Evolutionary conservation across 257 asterid genomes (phyloP).

Genomic region (Solanum etuberosum): DNA sequence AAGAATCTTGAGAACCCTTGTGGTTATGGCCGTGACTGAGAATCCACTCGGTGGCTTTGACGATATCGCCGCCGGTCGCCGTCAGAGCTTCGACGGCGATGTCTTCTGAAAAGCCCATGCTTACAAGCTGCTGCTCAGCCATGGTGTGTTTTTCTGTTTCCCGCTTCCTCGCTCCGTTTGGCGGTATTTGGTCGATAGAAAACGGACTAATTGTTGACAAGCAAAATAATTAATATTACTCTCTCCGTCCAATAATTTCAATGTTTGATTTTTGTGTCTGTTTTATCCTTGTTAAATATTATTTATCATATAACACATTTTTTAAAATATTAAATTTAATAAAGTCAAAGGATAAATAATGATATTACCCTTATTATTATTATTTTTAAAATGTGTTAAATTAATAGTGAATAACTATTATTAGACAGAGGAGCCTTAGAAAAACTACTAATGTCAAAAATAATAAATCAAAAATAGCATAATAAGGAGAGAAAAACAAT

Average conservation of each 20-base stretch:
- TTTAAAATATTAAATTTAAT: no score
- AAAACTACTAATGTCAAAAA: background rate
- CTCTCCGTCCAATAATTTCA: no score
- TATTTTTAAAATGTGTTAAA: no score
- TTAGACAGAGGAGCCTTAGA: background rate
- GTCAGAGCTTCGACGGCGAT: constrained; percentile 49
- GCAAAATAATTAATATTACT: no score
- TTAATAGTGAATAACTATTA: no score
- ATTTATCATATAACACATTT: no score
- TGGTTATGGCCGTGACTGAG: constrained; percentile 22
- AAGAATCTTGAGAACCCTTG: constrained; percentile 1
- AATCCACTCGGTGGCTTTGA: constrained; percentile 67
- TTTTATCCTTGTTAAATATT: no score
- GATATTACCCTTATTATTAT: no score
- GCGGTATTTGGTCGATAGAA: background rate
- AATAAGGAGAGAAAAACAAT: background rate
- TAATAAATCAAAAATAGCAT: no score
- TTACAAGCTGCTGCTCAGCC: constrained; percentile 32
- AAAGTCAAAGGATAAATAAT: no score
- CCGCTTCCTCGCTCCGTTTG: background rate
- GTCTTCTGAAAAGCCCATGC: constrained; percentile 66
- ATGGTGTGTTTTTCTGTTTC: background rate
- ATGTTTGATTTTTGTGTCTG: no score
- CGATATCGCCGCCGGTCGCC: constrained; percentile 41
- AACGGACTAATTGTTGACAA: no score